Conservation (phyloP, 1,139 yeast genomes). For the Taphrina communis region DNA sequence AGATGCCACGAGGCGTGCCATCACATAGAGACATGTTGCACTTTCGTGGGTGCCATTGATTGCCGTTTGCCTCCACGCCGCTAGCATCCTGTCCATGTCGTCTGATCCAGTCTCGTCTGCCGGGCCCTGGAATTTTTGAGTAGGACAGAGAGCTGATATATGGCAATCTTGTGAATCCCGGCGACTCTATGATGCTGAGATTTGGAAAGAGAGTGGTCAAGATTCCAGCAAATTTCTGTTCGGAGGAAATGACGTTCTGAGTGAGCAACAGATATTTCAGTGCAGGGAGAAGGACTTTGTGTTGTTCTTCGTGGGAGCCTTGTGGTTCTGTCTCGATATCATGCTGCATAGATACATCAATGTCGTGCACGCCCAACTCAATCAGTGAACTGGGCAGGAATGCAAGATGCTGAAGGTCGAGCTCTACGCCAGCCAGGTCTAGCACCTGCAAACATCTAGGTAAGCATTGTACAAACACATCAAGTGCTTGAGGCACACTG, state of each 20-base stretch:
- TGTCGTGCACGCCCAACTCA: constrained; percentile 36
- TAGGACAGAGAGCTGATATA: constrained; percentile 11
- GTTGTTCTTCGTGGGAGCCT: not conserved
- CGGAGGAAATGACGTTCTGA: constrained; percentile 33
- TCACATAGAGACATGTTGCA: constrained; percentile 24
- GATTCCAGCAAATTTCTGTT: constrained; percentile 24
- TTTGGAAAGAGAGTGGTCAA: constrained; percentile 23
- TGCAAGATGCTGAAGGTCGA: constrained; percentile 19
- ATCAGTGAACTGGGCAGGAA: constrained; percentile 13
- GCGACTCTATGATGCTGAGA: constrained; percentile 30
- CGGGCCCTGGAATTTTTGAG: constrained; percentile 18
- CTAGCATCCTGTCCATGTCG: not conserved
- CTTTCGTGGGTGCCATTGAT: constrained; percentile 33
- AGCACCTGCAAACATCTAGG: constrained; percentile 20
- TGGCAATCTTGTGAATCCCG: constrained; percentile 28
- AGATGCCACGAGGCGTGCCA: constrained; percentile 29
- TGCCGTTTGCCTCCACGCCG: constrained; percentile 8
- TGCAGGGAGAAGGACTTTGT: constrained; percentile 6
- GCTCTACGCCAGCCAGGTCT: constrained; percentile 27
- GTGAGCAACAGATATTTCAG: constrained; percentile 31
- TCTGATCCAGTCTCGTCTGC: constrained; percentile 36
- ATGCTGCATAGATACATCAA: constrained; percentile 17
- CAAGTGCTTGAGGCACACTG: constrained; percentile 26
- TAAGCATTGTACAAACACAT: constrained; percentile 11
- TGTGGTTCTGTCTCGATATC: not conserved